These are phyloP conservation scores for Ampelocalamus luodianensis DNA, from an alignment of 176 grass and related monocot genomes.

Conservation along the genomic window DNA sequence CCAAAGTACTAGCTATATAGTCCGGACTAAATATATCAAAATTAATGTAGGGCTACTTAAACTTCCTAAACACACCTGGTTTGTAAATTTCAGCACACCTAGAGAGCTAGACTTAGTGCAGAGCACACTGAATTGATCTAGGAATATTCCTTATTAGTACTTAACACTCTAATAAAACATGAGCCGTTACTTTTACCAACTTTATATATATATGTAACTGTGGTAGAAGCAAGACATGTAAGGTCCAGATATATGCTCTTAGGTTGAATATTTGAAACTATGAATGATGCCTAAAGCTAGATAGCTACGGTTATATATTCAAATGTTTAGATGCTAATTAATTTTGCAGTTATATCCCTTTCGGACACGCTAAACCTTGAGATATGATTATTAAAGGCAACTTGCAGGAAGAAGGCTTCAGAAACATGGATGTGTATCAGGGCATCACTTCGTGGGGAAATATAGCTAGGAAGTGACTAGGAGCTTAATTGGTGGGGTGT, in stretches of 20 bases:
- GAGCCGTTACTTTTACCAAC: constrained; percentile 36
- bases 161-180: constrained; percentile 9
- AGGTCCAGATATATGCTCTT: not conserved
- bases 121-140: not conserved
- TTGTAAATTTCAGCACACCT: not conserved
- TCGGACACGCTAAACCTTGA: constrained; percentile 27
- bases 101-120: not conserved
- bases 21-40: not conserved
- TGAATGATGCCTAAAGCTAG: constrained; percentile 19
- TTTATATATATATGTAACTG: no score
- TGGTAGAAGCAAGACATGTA: no score
- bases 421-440: constrained; percentile 29
- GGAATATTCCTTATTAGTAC: not conserved
- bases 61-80: not conserved
- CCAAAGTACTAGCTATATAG: not conserved
- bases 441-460: constrained; percentile 21
- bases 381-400: constrained; percentile 46
- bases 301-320: constrained; percentile 13
- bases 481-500: not conserved
- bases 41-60: not conserved
- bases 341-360: constrained; percentile 12
- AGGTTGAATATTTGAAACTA: constrained; percentile 21
- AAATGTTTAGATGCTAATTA: constrained; percentile 19
- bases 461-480: constrained; percentile 25
- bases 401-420: constrained; percentile 25